Percentiles rank a stretch among this genome's conserved stretches.
These are phyloP conservation scores for Oldenlandia corymbosa DNA, from an alignment of 257 asterid genomes.

Conservation along the genomic window DNA sequence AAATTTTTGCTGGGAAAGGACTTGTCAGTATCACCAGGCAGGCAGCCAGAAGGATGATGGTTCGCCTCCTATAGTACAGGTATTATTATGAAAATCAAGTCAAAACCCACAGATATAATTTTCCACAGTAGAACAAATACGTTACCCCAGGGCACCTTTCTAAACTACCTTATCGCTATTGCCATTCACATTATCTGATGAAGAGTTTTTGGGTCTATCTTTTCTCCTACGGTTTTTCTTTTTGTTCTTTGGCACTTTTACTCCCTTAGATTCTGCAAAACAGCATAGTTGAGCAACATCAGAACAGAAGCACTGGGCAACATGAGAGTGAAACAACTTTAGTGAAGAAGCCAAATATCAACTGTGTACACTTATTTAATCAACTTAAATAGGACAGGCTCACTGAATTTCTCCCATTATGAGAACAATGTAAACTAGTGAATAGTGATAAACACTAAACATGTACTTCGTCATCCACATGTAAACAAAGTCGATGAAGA, in stretches of 20 bases:
- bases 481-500: background rate
- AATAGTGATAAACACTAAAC: background rate
- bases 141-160: background rate
- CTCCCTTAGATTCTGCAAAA: conserved; percentile 35
- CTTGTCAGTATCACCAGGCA: conserved; percentile 10
- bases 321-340: conserved; percentile 7
- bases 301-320: conserved; percentile 9
- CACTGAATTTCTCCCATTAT: too few relatives aligned
- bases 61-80: conserved; percentile 23
- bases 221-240: conserved; percentile 38
- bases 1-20: conserved; percentile 28
- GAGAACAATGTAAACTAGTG: too few relatives aligned
- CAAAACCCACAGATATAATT: background rate
- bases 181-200: conserved; percentile 24
- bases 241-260: conserved; percentile 28
- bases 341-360: background rate
- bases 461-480: background rate
- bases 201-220: conserved; percentile 18
- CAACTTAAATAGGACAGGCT: background rate
- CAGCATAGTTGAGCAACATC: conserved; percentile 8
- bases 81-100: conserved; percentile 8
- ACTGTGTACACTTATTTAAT: too few relatives aligned
- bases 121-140: background rate
- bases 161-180: conserved; percentile 23
- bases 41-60: conserved; percentile 21